These are phyloP conservation scores for Annona cherimola DNA, from an alignment of 164 flowering plant genomes.

Conservation along the genomic window DNA sequence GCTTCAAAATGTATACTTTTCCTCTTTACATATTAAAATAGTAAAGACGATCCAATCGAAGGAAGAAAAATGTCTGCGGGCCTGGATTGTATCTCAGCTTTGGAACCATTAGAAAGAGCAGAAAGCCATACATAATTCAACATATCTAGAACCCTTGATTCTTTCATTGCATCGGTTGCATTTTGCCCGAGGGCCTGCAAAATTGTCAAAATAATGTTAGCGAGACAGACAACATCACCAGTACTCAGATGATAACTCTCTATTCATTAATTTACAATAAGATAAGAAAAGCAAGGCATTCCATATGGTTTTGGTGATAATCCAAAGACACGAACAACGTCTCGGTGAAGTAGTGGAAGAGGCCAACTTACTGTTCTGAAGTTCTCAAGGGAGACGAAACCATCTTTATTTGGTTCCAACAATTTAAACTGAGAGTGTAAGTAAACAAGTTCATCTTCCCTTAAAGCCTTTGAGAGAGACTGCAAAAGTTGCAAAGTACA, in stretches of 20 bases:
- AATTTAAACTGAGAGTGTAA: slow-evolving; percentile 61
- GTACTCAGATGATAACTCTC: no score
- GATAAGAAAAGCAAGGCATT: no score
- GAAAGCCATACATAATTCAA: slow-evolving; percentile 45
- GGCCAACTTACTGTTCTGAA: slow-evolving; percentile 45
- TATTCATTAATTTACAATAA: no score
- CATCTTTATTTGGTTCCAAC: slow-evolving; percentile 65
- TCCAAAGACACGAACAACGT: no score
- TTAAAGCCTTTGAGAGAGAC: slow-evolving; percentile 88
- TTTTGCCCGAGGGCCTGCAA: slow-evolving; percentile 70
- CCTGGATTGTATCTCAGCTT: background rate
- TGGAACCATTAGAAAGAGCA: background rate
- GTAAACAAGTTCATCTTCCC: slow-evolving; percentile 69
- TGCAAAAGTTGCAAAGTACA: slow-evolving; percentile 22
- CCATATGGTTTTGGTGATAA: no score
- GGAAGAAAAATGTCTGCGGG: background rate
- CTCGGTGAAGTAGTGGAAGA: background rate
- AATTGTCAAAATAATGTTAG: background rate
- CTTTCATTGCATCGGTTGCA: slow-evolving; percentile 90
- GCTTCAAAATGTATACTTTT: no score
- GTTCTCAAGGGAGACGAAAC: slow-evolving; percentile 53
- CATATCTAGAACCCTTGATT: slow-evolving; percentile 70
- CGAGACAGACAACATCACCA: no score
- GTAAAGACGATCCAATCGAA: no score
- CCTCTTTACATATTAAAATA: no score